Evolutionary conservation across 352 stramenopile genomes (phyloP).

Genomic region (Phytophthora cactorum): DNA sequence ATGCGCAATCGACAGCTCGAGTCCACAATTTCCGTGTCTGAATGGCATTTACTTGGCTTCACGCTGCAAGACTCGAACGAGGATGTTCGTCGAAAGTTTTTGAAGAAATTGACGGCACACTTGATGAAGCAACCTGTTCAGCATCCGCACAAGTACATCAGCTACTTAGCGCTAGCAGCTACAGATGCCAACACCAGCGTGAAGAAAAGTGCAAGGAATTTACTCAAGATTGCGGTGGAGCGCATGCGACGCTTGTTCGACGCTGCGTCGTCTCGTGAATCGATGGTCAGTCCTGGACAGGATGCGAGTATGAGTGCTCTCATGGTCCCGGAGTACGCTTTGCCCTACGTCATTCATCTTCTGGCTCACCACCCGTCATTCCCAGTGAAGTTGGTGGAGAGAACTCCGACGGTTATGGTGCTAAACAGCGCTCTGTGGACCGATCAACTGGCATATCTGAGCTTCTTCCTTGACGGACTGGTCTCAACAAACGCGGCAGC

Average conservation of each 20-base stretch:
- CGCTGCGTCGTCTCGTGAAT: slow-evolving; percentile 31
- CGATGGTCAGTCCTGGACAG: background rate
- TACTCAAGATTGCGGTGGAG: slow-evolving; percentile 66
- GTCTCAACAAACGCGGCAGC: slow-evolving; percentile 58
- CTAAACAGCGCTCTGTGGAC: slow-evolving; percentile 58
- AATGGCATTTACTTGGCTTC: slow-evolving; percentile 85
- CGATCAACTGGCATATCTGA: slow-evolving; percentile 59
- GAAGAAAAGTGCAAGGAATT: slow-evolving; percentile 59
- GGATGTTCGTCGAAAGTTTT: slow-evolving; percentile 70
- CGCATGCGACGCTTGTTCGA: slow-evolving; percentile 85
- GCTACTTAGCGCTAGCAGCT: slow-evolving; percentile 72
- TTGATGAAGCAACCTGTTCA: slow-evolving; percentile 68
- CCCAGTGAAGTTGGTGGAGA: slow-evolving; percentile 46
- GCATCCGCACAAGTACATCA: slow-evolving; percentile 84
- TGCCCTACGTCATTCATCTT: slow-evolving; percentile 86
- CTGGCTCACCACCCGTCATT: slow-evolving; percentile 81
- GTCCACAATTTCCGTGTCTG: slow-evolving; percentile 46
- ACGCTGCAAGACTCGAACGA: slow-evolving; percentile 78
- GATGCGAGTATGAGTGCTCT: slow-evolving; percentile 41
- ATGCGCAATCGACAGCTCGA: slow-evolving; percentile 67
- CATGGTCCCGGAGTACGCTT: slow-evolving; percentile 83
- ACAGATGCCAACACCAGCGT: slow-evolving; percentile 53
- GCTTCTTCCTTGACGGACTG: slow-evolving; percentile 79
- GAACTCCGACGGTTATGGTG: slow-evolving; percentile 32
- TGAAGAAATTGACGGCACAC: slow-evolving; percentile 78